Conservation (phyloP, 1,284 basidiomycete genomes). For the Ceraceosorus bombacis region DNA sequence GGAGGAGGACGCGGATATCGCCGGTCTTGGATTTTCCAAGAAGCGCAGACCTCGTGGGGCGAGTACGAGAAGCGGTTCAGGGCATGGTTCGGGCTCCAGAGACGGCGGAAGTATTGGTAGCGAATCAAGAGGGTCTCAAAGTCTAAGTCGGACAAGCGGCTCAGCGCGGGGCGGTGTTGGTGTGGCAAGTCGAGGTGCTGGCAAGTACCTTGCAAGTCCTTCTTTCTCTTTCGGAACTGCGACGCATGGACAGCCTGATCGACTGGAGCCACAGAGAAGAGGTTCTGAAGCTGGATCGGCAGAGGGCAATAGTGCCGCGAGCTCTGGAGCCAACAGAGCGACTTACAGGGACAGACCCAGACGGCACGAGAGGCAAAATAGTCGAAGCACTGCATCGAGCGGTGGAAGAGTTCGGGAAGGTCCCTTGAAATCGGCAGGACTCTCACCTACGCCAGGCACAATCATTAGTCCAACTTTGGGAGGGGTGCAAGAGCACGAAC, state of each 20-base stretch:
- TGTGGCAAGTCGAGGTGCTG: background rate
- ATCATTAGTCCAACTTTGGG: background rate
- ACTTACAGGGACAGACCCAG: constrained; percentile 31
- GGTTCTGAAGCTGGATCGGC: background rate
- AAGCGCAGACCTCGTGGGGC: constrained; percentile 14
- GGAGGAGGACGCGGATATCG: constrained; percentile 39
- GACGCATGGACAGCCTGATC: background rate
- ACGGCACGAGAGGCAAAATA: constrained; percentile 21
- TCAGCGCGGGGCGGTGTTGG: background rate
- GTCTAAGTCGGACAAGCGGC: constrained; percentile 2
- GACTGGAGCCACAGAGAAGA: background rate
- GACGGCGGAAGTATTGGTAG: constrained; percentile 11
- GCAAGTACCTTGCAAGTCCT: background rate
- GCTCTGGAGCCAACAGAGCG: constrained; percentile 14
- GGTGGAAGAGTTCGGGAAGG: constrained; percentile 4
- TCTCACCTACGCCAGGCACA: background rate
- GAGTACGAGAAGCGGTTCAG: constrained; percentile 5
- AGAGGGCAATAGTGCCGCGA: constrained; percentile 1
- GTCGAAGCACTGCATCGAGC: constrained; percentile 3
- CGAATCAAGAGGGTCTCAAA: constrained; percentile 10
- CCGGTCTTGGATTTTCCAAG: constrained; percentile 31
- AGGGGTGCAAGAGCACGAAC: background rate
- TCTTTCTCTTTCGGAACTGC: background rate
- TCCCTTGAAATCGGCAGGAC: background rate
- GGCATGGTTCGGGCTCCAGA: constrained; percentile 16